Base-by-base conservation (phyloP, 2,329 filamentous ascomycete species). In the Amesomyces nigricolor region DNA sequence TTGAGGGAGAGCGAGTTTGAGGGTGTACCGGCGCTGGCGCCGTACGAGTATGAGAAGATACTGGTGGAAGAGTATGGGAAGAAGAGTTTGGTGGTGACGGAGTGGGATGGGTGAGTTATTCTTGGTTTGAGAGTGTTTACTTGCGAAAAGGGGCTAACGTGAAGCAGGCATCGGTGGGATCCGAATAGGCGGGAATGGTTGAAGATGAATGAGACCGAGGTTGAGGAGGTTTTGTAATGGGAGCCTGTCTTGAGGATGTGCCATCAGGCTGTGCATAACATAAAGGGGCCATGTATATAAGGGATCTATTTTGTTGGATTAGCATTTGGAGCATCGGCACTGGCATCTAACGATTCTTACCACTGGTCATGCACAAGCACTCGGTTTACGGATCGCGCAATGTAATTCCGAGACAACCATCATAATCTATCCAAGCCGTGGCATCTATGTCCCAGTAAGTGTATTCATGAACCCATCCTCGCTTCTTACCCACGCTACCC, bases 1-100 rank as follows among this genome's bases (percentile, higher is more conserved):
- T 75, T 94, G 77, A 79, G 88, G 14, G 77, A 83, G 66, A 87
- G 83, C 26, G 78, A 81, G 59, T 94, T 89, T 63, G 89, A 94
- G 72, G 88, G 87, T 17, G 83, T 88, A 2, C 72, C 78, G 11
- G 87, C 87, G 22, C 78, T 78, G 61, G 79, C 94, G 22, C 89
- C 89, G 4, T 87, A 82, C 66, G 77, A 75, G 53, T 87, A 86
- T 60, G 84, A 88, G 63, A 77, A 77, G 65, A 81, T 88, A 29
- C 69, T 89, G 53, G 75, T 75, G 3, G 78, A 82, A 30, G 86
- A 89, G 71, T 89, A 89, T 63, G 76, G 79, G 30, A 68, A 73
- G n/a, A 81, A 78, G 70, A 80, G 81, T 26, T 67, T 89, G 54
- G 78, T 80, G 0, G 72, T 73, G 2, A 86, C 85, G 1, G 73